Base-by-base conservation (phyloP, 805 yeast species). In the Barnettozyma botsteinii region DNA sequence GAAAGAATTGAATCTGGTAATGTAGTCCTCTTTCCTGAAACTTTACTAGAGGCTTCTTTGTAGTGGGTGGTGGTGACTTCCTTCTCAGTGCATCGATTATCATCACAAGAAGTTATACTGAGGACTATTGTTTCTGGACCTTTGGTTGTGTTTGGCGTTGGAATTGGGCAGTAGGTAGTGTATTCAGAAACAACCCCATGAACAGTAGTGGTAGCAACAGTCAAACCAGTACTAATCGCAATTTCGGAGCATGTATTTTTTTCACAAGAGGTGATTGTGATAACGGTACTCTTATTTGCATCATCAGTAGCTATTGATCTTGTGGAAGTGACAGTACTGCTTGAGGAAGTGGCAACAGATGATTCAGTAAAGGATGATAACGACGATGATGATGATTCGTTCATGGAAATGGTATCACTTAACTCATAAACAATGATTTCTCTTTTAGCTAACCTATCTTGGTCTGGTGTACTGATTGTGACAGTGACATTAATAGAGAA, bases 201-300 rank as follows among this genome's bases (percentile, higher is more conserved):
- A 13, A 43, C 33, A 5, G 62, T 55, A 5, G 57, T 50, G 7
- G 66, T 59, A 12, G 59, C 53, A 29, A 66, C 60, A 21, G 66
- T 55, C 13, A 57, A 40, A 13, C 48, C 46, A 27, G 60, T 55
- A 17, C 50, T 47, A 11, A 57, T 37, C 32, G 51, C 43, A 10
- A 41, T 35, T 28, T 61, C 59, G 23, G 58, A 42, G 37, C 65
- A 61, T 21, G 38, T 41, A 38, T 57, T 47, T 37, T 49, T 48
- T 10, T 52, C 43, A 44, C 65, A 61, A 15, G 58, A 53, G 17
- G 66, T 62, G 21, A 36, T 26, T 6, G 47, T 47, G 13, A 43
- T 28, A 12, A 35, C 33, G 12, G 50, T 42, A 13, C 45, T 31
- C 17, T 7, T 12, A 5, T 13, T 27, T n/a, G 30, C 31, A n/a